Base-by-base conservation (phyloP, 2,329 filamentous ascomycete genomes). In the Arachnopeziza araneosa region DNA sequence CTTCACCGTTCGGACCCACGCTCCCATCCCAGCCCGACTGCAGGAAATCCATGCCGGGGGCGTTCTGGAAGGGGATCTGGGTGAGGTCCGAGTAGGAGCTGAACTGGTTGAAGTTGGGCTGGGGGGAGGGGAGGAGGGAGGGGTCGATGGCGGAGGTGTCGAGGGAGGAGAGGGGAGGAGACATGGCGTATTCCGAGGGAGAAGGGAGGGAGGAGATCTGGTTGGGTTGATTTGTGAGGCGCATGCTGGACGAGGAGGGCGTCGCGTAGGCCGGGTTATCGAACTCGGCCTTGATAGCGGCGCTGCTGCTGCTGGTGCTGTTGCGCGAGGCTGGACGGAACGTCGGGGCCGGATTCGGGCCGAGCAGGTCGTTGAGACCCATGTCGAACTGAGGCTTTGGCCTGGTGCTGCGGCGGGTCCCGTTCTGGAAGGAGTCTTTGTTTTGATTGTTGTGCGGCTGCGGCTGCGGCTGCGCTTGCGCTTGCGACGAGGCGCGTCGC, bases 331-430 rank as follows among this genome's bases (percentile, higher is more conserved):
- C 12, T 1, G 53, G 32, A 14, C 53, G 53, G 49, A 56, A 50
- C 22, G 55, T 22, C 4, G 36, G 54, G 17, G 58, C 50, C 24
- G 54, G 53, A 12, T 56, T 56, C n/a, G 60, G 57, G n/a, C 61
- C 60, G 2, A 70, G 66, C n/a, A 72, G 67, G 50, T 71, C 69
- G 50, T 71, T 69, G 30, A 72, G 63, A 21, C 65, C 70, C 69
- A 71, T 72, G 36, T 72, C 70, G 50, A 72, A 72, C 52, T 67
- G 66, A 10, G 67, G 66, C 62, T 70, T 44, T 6, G 36, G 36
- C 17, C 36, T 6, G 3, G 36, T 44, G 17, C 36, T 44, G 6
- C 36, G 6, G 3, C 36, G 68, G 50, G 68, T 60, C 49, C 48
- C 52, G 24, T 32, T 56, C 17, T 53, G 61, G 36, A 44, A 44